Evolutionary conservation across 306 rosid species (phyloP).

Genomic region (Sesbania bispinosa): DNA sequence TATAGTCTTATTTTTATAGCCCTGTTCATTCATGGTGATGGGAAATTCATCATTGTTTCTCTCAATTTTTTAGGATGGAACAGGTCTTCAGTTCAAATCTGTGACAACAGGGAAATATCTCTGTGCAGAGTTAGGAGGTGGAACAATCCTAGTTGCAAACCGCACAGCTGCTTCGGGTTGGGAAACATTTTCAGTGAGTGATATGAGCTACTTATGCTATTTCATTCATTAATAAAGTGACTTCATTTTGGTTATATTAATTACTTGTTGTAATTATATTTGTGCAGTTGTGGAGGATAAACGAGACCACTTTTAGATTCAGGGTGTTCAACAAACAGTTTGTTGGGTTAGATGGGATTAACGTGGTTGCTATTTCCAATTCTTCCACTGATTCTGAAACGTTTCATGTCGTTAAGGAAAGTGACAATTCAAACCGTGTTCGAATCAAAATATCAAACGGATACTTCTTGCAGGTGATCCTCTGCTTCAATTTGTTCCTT

Average conservation of each 20-base stretch:
- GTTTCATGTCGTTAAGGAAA: conserved; percentile 44
- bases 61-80: conserved; percentile 53
- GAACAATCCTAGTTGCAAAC: conserved; percentile 64
- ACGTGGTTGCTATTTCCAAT: conserved; percentile 46
- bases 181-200: conserved; percentile 61
- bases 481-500: background rate
- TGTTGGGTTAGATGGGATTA: conserved; percentile 52
- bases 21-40: background rate
- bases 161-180: conserved; percentile 58
- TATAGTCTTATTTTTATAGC: background rate
- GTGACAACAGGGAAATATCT: conserved; percentile 57
- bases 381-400: conserved; percentile 33
- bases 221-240: background rate
- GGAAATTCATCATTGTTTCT: background rate
- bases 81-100: conserved; percentile 60
- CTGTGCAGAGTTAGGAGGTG: conserved; percentile 67
- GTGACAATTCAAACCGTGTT: conserved; percentile 34
- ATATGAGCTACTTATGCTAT: too few species aligned
- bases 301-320: conserved; percentile 44
- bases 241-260: background rate
- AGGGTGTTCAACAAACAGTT: conserved; percentile 61
- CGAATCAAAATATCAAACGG: conserved; percentile 68
- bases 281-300: conserved; percentile 70
- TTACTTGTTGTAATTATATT: too few species aligned
- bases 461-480: conserved; percentile 55